Conservation (phyloP, 768 basidiomycete species). For the Leccinum rimulosum region DNA sequence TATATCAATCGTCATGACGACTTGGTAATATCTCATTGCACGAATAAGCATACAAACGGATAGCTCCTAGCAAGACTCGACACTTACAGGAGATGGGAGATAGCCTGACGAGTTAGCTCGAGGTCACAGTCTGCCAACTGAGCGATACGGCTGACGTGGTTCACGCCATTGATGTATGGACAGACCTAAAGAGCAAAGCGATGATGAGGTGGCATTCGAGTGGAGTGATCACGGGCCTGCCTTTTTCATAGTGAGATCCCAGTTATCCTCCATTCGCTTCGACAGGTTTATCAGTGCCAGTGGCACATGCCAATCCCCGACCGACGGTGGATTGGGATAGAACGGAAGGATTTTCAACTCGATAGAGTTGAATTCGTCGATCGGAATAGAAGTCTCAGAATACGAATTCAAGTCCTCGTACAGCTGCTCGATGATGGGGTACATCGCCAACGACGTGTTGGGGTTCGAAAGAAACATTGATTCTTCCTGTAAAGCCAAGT, state of each 20-base stretch:
- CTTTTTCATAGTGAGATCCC: conserved; percentile 94
- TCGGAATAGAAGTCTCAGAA: conserved; percentile 89
- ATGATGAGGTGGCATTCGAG: conserved; percentile 4
- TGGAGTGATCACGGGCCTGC: conserved; percentile 35
- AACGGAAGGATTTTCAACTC: conserved; percentile 96
- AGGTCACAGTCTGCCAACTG: conserved; percentile 88
- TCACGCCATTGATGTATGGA: conserved; percentile 83
- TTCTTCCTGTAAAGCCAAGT: conserved; percentile 62
- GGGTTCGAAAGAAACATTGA: conserved; percentile 82
- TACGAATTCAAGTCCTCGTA: conserved; percentile 98
- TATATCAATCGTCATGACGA: conserved; percentile 94
- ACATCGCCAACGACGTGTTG: conserved; percentile 60
- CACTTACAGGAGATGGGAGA: conserved; percentile 87
- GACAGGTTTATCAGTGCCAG: conserved; percentile 82
- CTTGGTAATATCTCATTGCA: conserved; percentile 83
- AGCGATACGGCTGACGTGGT: conserved; percentile 89
- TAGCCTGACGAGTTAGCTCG: conserved; percentile 76
- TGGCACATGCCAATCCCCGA: conserved; percentile 95
- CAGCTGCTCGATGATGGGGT: conserved; percentile 89
- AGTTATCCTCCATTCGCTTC: conserved; percentile 82
- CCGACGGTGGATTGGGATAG: conserved; percentile 88
- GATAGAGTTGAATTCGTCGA: conserved; percentile 91
- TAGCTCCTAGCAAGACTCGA: neutral
- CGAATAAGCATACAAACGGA: conserved; percentile 4
- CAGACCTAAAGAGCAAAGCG: conserved; percentile 48